Evolutionary conservation across 495 filamentous ascomycete genomes (phyloP), one percentile per base, ranked within the genome.

Genomic region (Aspergillus sparsus): DNA sequence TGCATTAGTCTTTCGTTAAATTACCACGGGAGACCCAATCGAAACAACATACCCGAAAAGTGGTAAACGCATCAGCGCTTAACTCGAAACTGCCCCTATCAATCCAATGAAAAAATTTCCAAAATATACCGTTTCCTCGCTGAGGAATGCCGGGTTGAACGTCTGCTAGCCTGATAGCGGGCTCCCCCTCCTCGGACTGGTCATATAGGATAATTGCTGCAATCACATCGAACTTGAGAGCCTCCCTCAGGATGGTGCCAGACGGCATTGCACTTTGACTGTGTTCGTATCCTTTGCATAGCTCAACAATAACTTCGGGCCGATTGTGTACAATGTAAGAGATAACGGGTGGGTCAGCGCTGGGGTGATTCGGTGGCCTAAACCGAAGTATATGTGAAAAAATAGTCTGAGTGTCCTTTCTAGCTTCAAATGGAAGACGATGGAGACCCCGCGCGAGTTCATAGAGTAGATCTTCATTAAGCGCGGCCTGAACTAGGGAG

Each of bases 91-190:
- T 91, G 60, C 91, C 88, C 67, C 89, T 87, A 70, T 98, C 91
- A 57, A 99, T 96, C 90, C 93, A 99, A 49, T 90, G 83, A 68
- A 99, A 99, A 74, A 98, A 98, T n/a, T 81, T 84, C 95, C 95
- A 99, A 69, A 99, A 97, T 2, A 97, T 83, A 0, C 93, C 93
- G 12, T 83, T 79, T 15, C 92, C 92, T 10, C 78, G 85, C 62
- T 91, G 87, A 33, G 79, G 83, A 11, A 81, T 71, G 31, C 86
- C 84, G 18, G 84, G 81, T 62, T 92, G 85, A 57, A 95, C 84
- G 1, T 83, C 86, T 2, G 76, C 83, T 7, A 92, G 74, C 53
- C 80, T 75, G 50, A 80, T 77, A 2, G 74, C 77, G 7, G 74
- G 64, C 60, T 80, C 77, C 3, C 85, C 86, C 49, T 85, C 82